phyloP scores from a whole-genome alignment of 2,329 filamentous ascomycete genomes.

The Parasarocladium wereldwijsianum region DNA sequence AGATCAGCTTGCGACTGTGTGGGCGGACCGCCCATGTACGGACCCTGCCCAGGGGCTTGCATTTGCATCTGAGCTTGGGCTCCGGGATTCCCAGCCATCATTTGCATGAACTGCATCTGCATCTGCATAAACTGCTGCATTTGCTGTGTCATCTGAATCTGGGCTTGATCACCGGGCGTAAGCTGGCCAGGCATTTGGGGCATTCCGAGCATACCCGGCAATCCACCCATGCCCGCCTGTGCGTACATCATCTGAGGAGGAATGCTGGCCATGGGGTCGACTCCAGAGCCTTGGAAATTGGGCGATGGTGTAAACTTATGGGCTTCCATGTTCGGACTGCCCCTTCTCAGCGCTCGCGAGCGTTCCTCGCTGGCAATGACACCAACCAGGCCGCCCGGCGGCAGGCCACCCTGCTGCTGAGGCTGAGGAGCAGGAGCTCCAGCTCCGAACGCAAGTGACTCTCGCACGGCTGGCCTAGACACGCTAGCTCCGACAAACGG shows the following conservation, averaged over 20 bases:
- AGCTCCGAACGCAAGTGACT: conserved; percentile 57
- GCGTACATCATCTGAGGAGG: conserved; percentile 28
- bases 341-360: conserved; percentile 60
- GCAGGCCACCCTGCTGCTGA: conserved; percentile 21
- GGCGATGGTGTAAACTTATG: conserved; percentile 17
- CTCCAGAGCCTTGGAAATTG: conserved; percentile 16
- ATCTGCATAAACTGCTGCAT: conserved; percentile 85
- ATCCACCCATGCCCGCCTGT: conserved; percentile 12
- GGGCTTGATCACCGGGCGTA: conserved; percentile 53
- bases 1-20: conserved; percentile 17
- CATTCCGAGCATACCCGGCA: conserved; percentile 14
- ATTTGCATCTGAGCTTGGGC: conserved; percentile 10
- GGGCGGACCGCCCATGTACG: conserved; percentile 13
- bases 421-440: conserved; percentile 27
- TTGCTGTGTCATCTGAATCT: conserved; percentile 68
- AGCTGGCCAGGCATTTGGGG: conserved; percentile 31
- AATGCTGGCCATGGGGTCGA: conserved; percentile 34
- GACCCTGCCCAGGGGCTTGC: conserved; percentile 11
- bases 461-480: conserved; percentile 56
- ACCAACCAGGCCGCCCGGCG: conserved; percentile 68
- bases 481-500: conserved; percentile 72
- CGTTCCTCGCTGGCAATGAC: conserved; percentile 80
- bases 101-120: conserved; percentile 91
- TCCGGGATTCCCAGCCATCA: conserved; percentile 41
- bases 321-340: conserved; percentile 55